Percentiles rank a stretch among this genome's conserved stretches.
Evolutionary conservation across 2,329 filamentous ascomycete species (phyloP).

Genomic region (Cordyceps militaris): DNA sequence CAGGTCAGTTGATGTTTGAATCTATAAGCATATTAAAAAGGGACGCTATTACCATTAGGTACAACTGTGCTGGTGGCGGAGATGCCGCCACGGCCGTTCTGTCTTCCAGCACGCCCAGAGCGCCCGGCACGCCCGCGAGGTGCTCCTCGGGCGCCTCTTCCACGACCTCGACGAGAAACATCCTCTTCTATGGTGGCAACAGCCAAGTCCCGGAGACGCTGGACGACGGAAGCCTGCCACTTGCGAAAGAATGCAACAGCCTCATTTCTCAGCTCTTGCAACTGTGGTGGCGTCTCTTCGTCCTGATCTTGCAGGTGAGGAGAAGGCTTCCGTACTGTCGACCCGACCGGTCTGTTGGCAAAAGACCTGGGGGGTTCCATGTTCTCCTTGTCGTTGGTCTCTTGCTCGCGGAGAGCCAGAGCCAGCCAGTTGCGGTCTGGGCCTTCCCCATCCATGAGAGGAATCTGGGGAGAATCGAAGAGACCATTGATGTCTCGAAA

Average conservation of each 20-base stretch:
- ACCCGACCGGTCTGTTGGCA: slow-evolving; percentile 23
- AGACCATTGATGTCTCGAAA: slow-evolving; percentile 43
- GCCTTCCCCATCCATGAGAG: slow-evolving; percentile 25
- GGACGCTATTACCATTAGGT: slow-evolving; percentile 26
- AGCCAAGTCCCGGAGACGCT: slow-evolving; percentile 62
- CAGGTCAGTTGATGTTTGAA: slow-evolving; percentile 14
- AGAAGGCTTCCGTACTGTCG: slow-evolving; percentile 26
- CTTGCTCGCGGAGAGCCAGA: slow-evolving; percentile 24
- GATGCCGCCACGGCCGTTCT: slow-evolving; percentile 16
- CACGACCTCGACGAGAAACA: slow-evolving; percentile 17
- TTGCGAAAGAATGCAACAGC: slow-evolving; percentile 67
- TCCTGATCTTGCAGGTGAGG: neutral
- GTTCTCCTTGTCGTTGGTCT: slow-evolving; percentile 25
- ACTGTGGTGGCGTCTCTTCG: slow-evolving; percentile 28
- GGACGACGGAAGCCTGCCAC: slow-evolving; percentile 67
- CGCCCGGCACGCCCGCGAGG: slow-evolving; percentile 13
- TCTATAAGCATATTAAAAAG: neutral
- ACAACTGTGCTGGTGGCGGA: slow-evolving; percentile 20
- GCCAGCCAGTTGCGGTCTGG: slow-evolving; percentile 30
- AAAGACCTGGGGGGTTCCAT: neutral
- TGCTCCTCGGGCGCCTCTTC: slow-evolving; percentile 23
- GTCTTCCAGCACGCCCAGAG: neutral
- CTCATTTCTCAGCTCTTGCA: slow-evolving; percentile 62
- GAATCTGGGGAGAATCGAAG: slow-evolving; percentile 41
- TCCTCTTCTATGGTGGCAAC: slow-evolving; percentile 22